Conservation (phyloP, 2,329 filamentous ascomycete species). For the Didymella pinodella region DNA sequence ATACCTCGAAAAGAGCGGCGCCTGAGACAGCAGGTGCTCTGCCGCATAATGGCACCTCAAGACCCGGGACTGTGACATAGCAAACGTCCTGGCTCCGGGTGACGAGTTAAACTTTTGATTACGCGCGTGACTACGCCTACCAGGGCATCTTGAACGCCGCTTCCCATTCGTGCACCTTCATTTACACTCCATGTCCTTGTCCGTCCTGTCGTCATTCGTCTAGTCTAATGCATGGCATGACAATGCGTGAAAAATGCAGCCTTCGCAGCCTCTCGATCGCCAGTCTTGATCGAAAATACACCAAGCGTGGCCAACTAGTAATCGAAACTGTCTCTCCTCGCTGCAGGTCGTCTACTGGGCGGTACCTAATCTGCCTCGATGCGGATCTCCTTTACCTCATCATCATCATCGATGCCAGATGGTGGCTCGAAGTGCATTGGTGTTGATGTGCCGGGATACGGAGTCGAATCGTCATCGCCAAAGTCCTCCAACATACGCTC, state of each 20-base stretch:
- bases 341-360: background rate
- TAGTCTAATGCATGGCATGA: conserved; percentile 21
- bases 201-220: conserved; percentile 10
- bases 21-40: background rate
- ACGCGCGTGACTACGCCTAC: conserved; percentile 2
- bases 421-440: conserved; percentile 29
- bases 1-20: background rate
- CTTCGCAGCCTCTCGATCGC: background rate
- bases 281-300: background rate
- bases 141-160: conserved; percentile 6
- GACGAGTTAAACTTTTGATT: conserved; percentile 13
- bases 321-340: background rate
- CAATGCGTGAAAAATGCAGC: conserved; percentile 6
- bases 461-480: conserved; percentile 34
- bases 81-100: background rate
- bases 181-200: conserved; percentile 6
- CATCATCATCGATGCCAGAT: conserved; percentile 33
- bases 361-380: conserved; percentile 6
- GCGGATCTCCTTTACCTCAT: conserved; percentile 34
- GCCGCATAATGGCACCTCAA: background rate
- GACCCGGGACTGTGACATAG: background rate
- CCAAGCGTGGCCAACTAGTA: background rate
- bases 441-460: conserved; percentile 30
- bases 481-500: conserved; percentile 23
- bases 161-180: background rate